Percentiles rank a stretch among this genome's conserved stretches.
phyloP scores from a whole-genome alignment of 23 red algal genomes.

The Cyanidioschyzon merolae region DNA sequence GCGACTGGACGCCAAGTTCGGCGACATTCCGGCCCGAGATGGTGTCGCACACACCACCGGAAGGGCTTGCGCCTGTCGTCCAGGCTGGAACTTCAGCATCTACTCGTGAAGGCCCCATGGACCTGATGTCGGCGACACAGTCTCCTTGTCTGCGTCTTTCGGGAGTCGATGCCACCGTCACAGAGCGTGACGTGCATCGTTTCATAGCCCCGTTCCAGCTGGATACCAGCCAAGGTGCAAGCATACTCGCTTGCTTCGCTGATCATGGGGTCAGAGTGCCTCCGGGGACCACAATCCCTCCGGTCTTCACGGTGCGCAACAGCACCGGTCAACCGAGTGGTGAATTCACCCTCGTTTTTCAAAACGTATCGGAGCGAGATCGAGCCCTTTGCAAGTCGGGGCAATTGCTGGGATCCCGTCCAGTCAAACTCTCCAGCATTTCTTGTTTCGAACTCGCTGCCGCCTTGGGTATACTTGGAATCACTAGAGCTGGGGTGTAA shows the following conservation, averaged over 20 bases:
- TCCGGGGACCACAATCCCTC: neutral
- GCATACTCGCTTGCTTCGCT: neutral
- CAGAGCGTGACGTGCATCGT: neutral
- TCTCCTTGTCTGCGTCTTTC: slow-evolving; percentile 1
- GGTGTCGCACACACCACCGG: neutral
- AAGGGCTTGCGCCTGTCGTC: neutral
- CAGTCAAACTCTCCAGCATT: neutral
- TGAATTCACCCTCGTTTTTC: neutral
- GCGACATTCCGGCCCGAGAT: neutral
- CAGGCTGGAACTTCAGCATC: neutral
- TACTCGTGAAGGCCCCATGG: neutral
- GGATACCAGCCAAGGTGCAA: neutral
- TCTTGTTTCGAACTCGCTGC: neutral
- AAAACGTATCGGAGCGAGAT: neutral
- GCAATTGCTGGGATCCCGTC: neutral
- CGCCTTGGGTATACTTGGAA: neutral
- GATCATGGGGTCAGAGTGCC: neutral
- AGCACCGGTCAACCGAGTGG: neutral
- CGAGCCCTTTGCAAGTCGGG: neutral
- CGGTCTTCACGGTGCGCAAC: neutral
- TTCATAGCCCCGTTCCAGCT: neutral
- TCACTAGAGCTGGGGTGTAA: neutral
- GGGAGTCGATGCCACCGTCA: neutral
- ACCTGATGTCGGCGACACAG: neutral
- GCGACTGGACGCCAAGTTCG: neutral